Base-by-base conservation (phyloP, 257 asterid species). In the Scutellaria galericulata region DNA sequence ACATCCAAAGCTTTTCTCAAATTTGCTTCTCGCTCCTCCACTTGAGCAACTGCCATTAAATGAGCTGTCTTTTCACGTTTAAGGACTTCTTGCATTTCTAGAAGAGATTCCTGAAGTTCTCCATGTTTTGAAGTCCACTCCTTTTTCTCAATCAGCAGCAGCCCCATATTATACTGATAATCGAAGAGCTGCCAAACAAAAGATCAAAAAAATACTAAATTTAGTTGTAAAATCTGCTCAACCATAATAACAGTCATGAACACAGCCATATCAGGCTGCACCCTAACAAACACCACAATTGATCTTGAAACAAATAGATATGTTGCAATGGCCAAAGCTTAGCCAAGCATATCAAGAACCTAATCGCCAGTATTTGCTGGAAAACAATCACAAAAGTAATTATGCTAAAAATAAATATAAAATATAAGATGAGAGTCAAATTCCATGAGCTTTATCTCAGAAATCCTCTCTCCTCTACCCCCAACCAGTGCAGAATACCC, bases 121-220 rank as follows among this genome's bases (percentile, higher is more conserved):
- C 83, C 89, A 53, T 78, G 77, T 76, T 89, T 89, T 35, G 86
- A 69, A 40, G 91, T 79, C 92, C 94, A 91, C 77, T 91, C 96
- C 45, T 89, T 91, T 73, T 93, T 93, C 91, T 91, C 97, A 63
- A 93, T 89, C 51, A 93, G 85, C 64, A 93, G 86, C 72, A 93
- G 75, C 6, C 98, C 98, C 97, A 93, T 93, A 71, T 75, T 85
- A 77, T 91, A 88, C 76, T 93, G 97, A 75, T 93, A 93, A 80
- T 91, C 95, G 41, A 77, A 82, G 41, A 93, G 92, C 98, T 93
- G 91, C 77, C 39, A 53, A 53, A 74, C 27, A 64, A 47, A 47
- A 64, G 10, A 78, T 47, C 5, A 27, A 37, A 58, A 13, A 44
- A 11, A 46, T 45, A 56, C 44, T 56, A 10, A 61, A 11, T 55